phyloP scores from a whole-genome alignment of 345 rosid genomes.

The Iberis pinnata region DNA sequence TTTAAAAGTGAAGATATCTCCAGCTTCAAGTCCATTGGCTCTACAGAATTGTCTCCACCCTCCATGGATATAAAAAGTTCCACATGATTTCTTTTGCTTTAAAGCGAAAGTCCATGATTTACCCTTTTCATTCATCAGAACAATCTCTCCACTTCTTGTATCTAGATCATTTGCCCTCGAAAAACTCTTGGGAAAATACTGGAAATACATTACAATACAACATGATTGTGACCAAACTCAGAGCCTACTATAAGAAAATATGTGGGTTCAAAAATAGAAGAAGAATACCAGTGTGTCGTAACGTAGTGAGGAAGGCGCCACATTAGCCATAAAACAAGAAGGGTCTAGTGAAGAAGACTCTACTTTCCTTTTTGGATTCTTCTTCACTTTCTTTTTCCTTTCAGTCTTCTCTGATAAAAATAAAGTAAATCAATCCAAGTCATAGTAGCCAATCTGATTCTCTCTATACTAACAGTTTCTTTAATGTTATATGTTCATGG shows the following conservation, averaged over 20 bases:
- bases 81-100: neutral
- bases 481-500: too few species aligned
- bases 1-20: constrained; percentile 11
- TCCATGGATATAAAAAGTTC: neutral
- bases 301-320: neutral
- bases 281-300: constrained; percentile 6
- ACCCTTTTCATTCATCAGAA: constrained; percentile 4
- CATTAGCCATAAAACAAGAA: constrained; percentile 6
- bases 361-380: neutral
- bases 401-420: constrained; percentile 11
- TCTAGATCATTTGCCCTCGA: neutral
- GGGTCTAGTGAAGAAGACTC: constrained; percentile 3
- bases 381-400: neutral
- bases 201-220: neutral
- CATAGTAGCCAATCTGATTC: too few species aligned
- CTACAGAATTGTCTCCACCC: constrained; percentile 21
- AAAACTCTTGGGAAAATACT: neutral
- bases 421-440: too few species aligned
- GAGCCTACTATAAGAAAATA: neutral
- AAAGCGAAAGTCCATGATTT: neutral
- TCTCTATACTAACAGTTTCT: too few species aligned
- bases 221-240: neutral
- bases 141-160: neutral
- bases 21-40: constrained; percentile 4
- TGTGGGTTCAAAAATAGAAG: neutral